Evolutionary conservation across 139 green algal species (phyloP).

Genomic region (Coelastrella sp.): DNA sequence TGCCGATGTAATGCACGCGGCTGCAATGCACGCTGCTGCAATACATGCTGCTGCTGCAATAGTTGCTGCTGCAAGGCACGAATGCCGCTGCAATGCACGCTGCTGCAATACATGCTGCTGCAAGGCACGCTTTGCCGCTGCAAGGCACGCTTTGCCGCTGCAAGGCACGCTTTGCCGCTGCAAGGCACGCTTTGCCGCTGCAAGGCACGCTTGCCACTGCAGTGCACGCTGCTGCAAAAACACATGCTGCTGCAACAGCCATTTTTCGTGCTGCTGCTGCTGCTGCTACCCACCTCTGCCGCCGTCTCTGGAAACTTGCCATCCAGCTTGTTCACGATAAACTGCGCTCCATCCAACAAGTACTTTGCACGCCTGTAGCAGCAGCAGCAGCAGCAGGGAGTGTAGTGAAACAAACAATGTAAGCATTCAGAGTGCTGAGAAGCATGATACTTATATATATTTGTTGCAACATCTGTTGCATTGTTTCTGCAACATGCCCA

Average conservation of each 20-base stretch:
- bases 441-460: too few relatives aligned
- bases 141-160: neutral
- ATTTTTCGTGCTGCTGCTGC: neutral
- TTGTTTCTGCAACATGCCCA: neutral
- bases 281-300: neutral
- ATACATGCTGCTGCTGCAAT: neutral
- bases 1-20: neutral
- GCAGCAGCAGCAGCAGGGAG: neutral
- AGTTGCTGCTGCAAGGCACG: neutral
- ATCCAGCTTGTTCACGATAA: conserved; percentile 74
- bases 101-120: neutral
- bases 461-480: too few relatives aligned
- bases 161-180: neutral
- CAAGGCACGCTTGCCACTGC: neutral
- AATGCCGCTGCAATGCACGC: neutral
- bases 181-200: neutral
- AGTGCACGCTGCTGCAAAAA: neutral
- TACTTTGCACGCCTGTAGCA: conserved; percentile 79
- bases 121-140: too few relatives aligned
- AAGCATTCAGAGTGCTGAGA: too few relatives aligned
- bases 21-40: neutral
- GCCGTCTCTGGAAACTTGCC: conserved; percentile 76
- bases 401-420: neutral
- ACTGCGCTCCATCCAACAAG: conserved; percentile 90
- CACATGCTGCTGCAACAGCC: neutral